Evolutionary conservation across 116 monocot species (phyloP), one percentile per base, ranked within the genome.

Genomic region (Papilionanthe hybrid): DNA sequence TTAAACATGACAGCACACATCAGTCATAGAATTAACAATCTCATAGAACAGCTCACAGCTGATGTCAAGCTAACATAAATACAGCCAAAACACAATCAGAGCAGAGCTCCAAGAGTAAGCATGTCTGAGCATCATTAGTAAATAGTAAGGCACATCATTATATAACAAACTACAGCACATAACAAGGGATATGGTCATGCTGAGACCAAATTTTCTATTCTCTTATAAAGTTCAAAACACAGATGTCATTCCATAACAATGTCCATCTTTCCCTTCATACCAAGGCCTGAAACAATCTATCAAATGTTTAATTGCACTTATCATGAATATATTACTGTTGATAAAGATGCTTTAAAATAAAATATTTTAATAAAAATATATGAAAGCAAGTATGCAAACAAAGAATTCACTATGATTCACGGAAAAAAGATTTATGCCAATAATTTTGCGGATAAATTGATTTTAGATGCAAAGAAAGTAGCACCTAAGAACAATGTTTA

Each of bases 1-100:
- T 99, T 87, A 45, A 87, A 86, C 45, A 83, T 25, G 56, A 45
- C 25, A 47, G 45, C 75, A 75, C 9, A 75, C 75, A 75, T 75
- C 27, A 75, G 49, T 49, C 49, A 75, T 4, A 73, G 44, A 80
- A 78, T 20, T 41, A 42, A 25, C 12, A 7, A 37, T 27, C 47
- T 67, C 9, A 60, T 80, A 75, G 25, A 75, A 19, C 10, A 75
- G 13, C 47, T 48, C 23, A 27, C 0, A 49, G 28, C 75, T 48
- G 48, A 25, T 49, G 42, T 25, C 45, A 50, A 9, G 27, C 48
- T 27, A 48, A 75, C 25, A 75, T 49, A 25, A 75, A 75, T 75
- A 23, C 28, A 13, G 5, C 43, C 15, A 25, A 75, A 25, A 75
- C 7, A 23, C 19, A 75, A 28, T 48, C 25, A 75, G 25, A 18